Percentiles rank a stretch among this genome's conserved stretches.
phyloP scores from a whole-genome alignment of 2,329 filamentous ascomycete species.

The Trichoderma sp. region DNA sequence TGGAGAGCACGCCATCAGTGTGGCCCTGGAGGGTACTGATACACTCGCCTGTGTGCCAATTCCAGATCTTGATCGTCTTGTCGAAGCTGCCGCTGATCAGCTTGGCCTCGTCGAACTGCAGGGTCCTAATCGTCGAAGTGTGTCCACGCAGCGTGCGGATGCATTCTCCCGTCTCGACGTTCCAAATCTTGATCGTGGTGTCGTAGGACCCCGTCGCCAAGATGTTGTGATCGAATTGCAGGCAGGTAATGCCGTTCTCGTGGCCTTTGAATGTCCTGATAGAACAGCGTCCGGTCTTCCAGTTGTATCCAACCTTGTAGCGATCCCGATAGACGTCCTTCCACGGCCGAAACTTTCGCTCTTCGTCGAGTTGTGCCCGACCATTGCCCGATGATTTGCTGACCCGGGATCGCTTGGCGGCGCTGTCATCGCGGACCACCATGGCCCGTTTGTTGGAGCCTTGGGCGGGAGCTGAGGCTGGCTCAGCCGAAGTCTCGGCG shows the following conservation, averaged over 20 bases:
- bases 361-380: slow-evolving; percentile 37
- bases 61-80: slow-evolving; percentile 87
- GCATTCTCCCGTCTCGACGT: slow-evolving; percentile 82
- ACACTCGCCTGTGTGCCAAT: slow-evolving; percentile 88
- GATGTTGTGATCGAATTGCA: slow-evolving; percentile 75
- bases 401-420: slow-evolving; percentile 36
- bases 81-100: slow-evolving; percentile 89
- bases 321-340: slow-evolving; percentile 96
- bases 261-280: slow-evolving; percentile 82
- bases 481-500: slow-evolving; percentile 25
- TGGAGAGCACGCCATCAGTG: slow-evolving; percentile 74
- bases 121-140: slow-evolving; percentile 74
- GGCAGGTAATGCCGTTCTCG: slow-evolving; percentile 64
- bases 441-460: slow-evolving; percentile 36
- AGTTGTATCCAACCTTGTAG: slow-evolving; percentile 94
- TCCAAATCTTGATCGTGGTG: slow-evolving; percentile 92
- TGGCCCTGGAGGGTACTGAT: slow-evolving; percentile 79
- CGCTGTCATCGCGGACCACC: slow-evolving; percentile 30
- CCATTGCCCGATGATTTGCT: slow-evolving; percentile 25
- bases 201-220: slow-evolving; percentile 95
- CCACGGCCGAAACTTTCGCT: slow-evolving; percentile 66
- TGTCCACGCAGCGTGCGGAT: slow-evolving; percentile 83
- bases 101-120: slow-evolving; percentile 91
- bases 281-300: slow-evolving; percentile 90
- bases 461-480: slow-evolving; percentile 21